These are phyloP conservation scores for Serendipita vermifera DNA, from an alignment of 768 basidiomycete genomes.

Conservation along the genomic window DNA sequence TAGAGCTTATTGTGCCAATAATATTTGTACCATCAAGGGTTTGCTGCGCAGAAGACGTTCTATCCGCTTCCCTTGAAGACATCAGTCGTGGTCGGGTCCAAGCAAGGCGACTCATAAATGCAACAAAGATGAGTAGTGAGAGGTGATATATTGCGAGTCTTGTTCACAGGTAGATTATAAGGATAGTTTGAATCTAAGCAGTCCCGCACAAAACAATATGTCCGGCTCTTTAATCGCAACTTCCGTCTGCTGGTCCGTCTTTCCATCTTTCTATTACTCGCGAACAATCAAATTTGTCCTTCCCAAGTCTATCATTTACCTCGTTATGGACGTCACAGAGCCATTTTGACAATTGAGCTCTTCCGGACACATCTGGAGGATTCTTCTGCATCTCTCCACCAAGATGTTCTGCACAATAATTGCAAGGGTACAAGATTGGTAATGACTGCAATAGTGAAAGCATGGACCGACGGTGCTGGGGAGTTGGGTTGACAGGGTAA, in stretches of 20 bases:
- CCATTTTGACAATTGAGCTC: slow-evolving; percentile 63
- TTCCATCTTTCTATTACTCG: slow-evolving; percentile 67
- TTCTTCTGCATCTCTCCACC: slow-evolving; percentile 48
- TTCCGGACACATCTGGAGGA: slow-evolving; percentile 68
- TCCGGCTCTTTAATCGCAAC: slow-evolving; percentile 50
- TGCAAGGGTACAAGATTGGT: slow-evolving; percentile 79
- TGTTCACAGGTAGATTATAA: slow-evolving; percentile 25
- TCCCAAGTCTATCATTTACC: slow-evolving; percentile 78
- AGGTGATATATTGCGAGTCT: slow-evolving; percentile 22
- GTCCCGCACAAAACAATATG: not conserved
- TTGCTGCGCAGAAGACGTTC: slow-evolving; percentile 21
- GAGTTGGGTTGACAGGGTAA: slow-evolving; percentile 73
- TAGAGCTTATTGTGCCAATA: not conserved
- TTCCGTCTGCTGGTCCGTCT: slow-evolving; percentile 77
- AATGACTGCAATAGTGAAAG: slow-evolving; percentile 61
- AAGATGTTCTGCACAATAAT: slow-evolving; percentile 73
- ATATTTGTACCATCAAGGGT: slow-evolving; percentile 27
- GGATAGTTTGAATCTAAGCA: too few species aligned
- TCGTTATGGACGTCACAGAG: slow-evolving; percentile 87
- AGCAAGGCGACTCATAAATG: too few species aligned
- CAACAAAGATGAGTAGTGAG: too few species aligned
- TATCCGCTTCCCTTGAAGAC: slow-evolving; percentile 3
- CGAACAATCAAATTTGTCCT: slow-evolving; percentile 66
- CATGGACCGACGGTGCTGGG: slow-evolving; percentile 73
- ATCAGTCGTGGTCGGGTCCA: not conserved